These are phyloP conservation scores for Penicillium sp. DNA, from an alignment of 2,329 filamentous ascomycete genomes.

Conservation along the genomic window DNA sequence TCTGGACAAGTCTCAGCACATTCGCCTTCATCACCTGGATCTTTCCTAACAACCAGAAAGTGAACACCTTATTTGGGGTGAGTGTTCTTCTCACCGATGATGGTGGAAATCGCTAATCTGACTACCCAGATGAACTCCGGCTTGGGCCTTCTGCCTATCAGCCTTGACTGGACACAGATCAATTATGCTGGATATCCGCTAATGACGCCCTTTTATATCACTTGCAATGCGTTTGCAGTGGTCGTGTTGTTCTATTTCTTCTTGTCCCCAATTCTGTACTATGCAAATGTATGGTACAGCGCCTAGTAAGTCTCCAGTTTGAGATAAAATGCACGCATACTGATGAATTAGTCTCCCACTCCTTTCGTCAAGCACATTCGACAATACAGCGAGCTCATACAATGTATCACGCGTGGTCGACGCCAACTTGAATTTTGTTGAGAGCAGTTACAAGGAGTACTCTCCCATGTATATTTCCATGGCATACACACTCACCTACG, in stretches of 20 bases:
- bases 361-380: slow-evolving; percentile 29
- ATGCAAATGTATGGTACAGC: slow-evolving; percentile 53
- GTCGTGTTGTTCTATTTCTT: slow-evolving; percentile 66
- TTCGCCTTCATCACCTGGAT: slow-evolving; percentile 74
- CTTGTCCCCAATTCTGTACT: slow-evolving; percentile 65
- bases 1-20: slow-evolving; percentile 68
- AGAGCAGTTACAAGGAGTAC: slow-evolving; percentile 64
- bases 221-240: slow-evolving; percentile 66
- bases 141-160: slow-evolving; percentile 21
- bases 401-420: slow-evolving; percentile 39
- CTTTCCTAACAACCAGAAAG: slow-evolving; percentile 52
- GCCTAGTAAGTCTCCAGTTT: slow-evolving; percentile 24
- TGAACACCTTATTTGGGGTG: background rate
- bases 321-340: background rate
- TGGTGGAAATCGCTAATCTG: background rate
- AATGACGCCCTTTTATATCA: slow-evolving; percentile 71
- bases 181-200: slow-evolving; percentile 62
- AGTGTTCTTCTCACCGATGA: background rate
- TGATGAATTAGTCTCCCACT: slow-evolving; percentile 27
- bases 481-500: slow-evolving; percentile 69
- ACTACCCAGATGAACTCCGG: slow-evolving; percentile 37
- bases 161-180: slow-evolving; percentile 75
- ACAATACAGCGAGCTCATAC: slow-evolving; percentile 33
- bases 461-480: slow-evolving; percentile 65
- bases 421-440: slow-evolving; percentile 61